Conservation (phyloP, 495 filamentous ascomycete genomes). For the Rostrohypoxylon terebratum region DNA sequence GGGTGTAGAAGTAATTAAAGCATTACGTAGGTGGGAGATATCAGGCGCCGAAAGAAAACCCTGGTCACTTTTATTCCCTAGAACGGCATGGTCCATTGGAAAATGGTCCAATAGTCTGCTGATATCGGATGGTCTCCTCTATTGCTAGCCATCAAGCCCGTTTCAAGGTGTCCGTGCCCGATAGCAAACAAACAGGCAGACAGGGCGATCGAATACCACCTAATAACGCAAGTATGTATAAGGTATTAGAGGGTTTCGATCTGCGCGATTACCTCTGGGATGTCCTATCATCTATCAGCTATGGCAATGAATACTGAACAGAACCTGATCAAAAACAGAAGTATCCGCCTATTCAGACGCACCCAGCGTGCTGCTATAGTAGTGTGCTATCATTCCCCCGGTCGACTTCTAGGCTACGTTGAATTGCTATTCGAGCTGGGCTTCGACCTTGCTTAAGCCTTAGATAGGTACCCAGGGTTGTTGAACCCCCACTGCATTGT, state of each 20-base stretch:
- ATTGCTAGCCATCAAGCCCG: slow-evolving; percentile 16
- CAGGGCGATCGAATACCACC: slow-evolving; percentile 15
- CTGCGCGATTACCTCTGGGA: slow-evolving; percentile 1
- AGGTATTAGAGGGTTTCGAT: slow-evolving; percentile 3
- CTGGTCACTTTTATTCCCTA: slow-evolving; percentile 11
- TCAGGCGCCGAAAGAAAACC: slow-evolving; percentile 8
- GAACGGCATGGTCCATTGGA: background rate
- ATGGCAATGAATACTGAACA: background rate
- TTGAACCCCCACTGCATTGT: slow-evolving; percentile 14
- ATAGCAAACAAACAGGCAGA: slow-evolving; percentile 18
- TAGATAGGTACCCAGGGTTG: slow-evolving; percentile 9
- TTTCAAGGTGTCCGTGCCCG: slow-evolving; percentile 35
- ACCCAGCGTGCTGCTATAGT: background rate
- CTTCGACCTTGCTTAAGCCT: no score
- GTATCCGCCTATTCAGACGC: background rate
- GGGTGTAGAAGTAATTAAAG: slow-evolving; percentile 41
- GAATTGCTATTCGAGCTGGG: background rate
- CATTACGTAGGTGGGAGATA: slow-evolving; percentile 19
- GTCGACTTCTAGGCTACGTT: background rate
- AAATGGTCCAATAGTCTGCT: slow-evolving; percentile 39
- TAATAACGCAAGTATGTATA: background rate
- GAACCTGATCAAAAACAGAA: background rate
- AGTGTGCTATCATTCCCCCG: no score
- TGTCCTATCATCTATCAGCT: no score
- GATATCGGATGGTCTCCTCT: slow-evolving; percentile 35